Percentiles rank a stretch among this genome's conserved stretches.
Conservation (phyloP, 352 stramenopile genomes). For the Chrysophaeum taylorii region DNA sequence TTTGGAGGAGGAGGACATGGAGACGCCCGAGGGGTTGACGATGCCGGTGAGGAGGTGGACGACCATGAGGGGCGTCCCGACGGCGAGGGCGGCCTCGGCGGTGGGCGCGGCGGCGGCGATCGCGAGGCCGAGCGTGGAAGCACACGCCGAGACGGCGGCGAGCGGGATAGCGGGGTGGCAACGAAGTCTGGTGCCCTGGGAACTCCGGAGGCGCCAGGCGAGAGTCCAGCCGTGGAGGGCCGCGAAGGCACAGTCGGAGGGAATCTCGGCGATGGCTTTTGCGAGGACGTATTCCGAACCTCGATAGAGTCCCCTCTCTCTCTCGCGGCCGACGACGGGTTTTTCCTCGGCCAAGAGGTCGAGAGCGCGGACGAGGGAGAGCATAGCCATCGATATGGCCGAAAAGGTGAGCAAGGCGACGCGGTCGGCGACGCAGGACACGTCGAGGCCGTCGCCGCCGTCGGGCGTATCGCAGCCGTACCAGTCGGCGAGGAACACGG, state of each 20-base stretch:
- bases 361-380: slow-evolving; percentile 51
- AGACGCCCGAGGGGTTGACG: slow-evolving; percentile 52
- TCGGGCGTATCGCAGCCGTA: neutral
- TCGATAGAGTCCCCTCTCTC: slow-evolving; percentile 43
- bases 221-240: slow-evolving; percentile 42
- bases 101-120: slow-evolving; percentile 38
- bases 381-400: slow-evolving; percentile 49
- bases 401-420: slow-evolving; percentile 48
- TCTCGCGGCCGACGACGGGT: slow-evolving; percentile 46
- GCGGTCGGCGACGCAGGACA: slow-evolving; percentile 51
- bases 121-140: slow-evolving; percentile 46
- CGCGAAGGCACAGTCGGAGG: slow-evolving; percentile 42
- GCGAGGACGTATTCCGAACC: slow-evolving; percentile 33
- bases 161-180: slow-evolving; percentile 34
- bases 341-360: slow-evolving; percentile 52
- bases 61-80: slow-evolving; percentile 44
- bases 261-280: slow-evolving; percentile 35
- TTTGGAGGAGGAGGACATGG: too few species aligned
- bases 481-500: neutral
- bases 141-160: slow-evolving; percentile 42
- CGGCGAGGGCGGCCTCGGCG: slow-evolving; percentile 37
- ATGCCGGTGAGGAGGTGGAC: slow-evolving; percentile 55
- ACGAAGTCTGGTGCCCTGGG: slow-evolving; percentile 28
- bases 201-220: slow-evolving; percentile 35
- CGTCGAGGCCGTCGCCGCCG: slow-evolving; percentile 31